Evolutionary conservation across 129 eudicot genomes (phyloP).

Genomic region (Deinandra increscens): DNA sequence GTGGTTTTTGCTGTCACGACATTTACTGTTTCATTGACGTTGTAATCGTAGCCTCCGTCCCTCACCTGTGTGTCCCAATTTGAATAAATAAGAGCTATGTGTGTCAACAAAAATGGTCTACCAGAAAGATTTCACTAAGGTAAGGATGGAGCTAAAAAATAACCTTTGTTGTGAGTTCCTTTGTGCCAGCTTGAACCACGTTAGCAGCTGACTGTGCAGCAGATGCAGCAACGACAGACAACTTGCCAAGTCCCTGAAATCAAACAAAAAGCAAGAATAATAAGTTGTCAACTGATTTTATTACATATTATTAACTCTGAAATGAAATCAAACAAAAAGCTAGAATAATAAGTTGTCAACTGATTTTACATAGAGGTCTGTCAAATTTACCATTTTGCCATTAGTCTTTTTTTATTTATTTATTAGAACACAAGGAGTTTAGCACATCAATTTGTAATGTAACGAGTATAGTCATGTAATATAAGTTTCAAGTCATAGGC

Average conservation of each 20-base stretch:
- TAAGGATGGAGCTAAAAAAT: background rate
- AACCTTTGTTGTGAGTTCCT: slow-evolving; percentile 81
- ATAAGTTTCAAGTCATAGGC: no score
- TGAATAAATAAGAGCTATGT: background rate
- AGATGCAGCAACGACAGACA: slow-evolving; percentile 79
- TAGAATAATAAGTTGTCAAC: no score
- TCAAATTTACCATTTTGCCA: no score
- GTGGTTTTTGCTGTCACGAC: slow-evolving; percentile 79
- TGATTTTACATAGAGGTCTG: no score
- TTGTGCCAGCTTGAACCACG: slow-evolving; percentile 84
- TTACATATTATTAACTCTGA: no score
- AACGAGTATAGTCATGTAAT: no score
- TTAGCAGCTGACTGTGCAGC: slow-evolving; percentile 92
- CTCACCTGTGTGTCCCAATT: slow-evolving; percentile 45
- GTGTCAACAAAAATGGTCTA: background rate
- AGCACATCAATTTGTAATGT: no score
- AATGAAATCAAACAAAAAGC: no score
- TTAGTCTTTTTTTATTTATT: no score
- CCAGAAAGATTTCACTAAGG: background rate
- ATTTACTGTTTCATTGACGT: slow-evolving; percentile 78
- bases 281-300: background rate
- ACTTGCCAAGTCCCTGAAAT: slow-evolving; percentile 76
- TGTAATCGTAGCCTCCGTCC: slow-evolving; percentile 84
- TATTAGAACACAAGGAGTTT: no score
- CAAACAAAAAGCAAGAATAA: background rate